These are phyloP conservation scores for Diaporthe sp. DNA, from an alignment of 2,329 filamentous ascomycete species.

Conservation along the genomic window DNA sequence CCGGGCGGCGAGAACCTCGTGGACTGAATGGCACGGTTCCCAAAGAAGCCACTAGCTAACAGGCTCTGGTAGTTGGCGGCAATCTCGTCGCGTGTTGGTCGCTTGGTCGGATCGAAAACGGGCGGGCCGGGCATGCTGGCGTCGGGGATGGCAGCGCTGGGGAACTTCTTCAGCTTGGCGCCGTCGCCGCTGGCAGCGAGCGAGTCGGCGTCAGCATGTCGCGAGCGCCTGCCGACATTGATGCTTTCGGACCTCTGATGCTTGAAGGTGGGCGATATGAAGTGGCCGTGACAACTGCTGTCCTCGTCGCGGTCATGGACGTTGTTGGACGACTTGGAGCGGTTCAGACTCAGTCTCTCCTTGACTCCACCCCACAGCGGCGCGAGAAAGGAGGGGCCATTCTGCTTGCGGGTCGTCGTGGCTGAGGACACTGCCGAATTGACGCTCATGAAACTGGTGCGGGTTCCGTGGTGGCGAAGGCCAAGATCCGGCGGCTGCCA, in stretches of 20 bases:
- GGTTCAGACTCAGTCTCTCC: slow-evolving; percentile 47
- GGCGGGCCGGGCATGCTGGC: slow-evolving; percentile 14
- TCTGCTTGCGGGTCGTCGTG: slow-evolving; percentile 15
- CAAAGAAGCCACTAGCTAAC: slow-evolving; percentile 70
- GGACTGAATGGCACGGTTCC: slow-evolving; percentile 69
- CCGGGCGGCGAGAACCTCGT: slow-evolving; percentile 60
- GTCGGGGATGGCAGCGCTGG: slow-evolving; percentile 9
- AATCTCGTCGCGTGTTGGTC: slow-evolving; percentile 63
- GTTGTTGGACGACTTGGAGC: slow-evolving; percentile 45
- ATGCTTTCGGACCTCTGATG: slow-evolving; percentile 41
- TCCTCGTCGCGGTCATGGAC: slow-evolving; percentile 39
- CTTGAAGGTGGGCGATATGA: slow-evolving; percentile 38
- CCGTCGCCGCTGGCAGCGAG: slow-evolving; percentile 2
- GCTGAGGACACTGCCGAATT: slow-evolving; percentile 14
- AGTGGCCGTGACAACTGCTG: slow-evolving; percentile 21
- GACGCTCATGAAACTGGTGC: slow-evolving; percentile 35
- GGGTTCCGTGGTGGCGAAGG: slow-evolving; percentile 12
- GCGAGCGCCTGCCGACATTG: slow-evolving; percentile 6
- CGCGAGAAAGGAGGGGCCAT: slow-evolving; percentile 45
- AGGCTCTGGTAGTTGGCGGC: slow-evolving; percentile 69
- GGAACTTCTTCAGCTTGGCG: slow-evolving; percentile 27
- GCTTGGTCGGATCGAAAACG: slow-evolving; percentile 43
- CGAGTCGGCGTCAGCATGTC: neutral
- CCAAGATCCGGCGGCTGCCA: slow-evolving; percentile 39
- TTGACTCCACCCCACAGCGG: slow-evolving; percentile 52